phyloP scores from a whole-genome alignment of 805 yeast species.

The Peterozyma toletana region DNA sequence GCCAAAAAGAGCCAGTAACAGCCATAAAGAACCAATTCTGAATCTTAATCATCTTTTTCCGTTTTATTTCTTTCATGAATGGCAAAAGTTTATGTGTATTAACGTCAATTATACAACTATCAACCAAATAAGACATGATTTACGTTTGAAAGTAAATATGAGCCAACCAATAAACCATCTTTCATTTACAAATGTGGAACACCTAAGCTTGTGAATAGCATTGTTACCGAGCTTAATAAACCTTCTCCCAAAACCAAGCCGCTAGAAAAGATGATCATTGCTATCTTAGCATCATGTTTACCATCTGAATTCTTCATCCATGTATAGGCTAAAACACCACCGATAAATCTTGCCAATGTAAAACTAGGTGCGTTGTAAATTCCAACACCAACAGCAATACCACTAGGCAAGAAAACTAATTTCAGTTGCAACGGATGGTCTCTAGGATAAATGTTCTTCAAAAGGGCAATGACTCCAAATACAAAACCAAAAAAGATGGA shows the following conservation, averaged over 20 bases:
- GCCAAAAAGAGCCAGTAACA: constrained; percentile 16
- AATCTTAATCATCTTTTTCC: no score
- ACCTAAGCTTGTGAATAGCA: constrained; percentile 65
- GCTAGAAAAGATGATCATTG: constrained; percentile 80
- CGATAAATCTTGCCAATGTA: constrained; percentile 87
- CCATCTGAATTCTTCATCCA: constrained; percentile 37
- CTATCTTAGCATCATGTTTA: constrained; percentile 46
- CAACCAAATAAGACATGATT: constrained; percentile 61
- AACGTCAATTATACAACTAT: constrained; percentile 27
- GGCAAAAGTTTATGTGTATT: constrained; percentile 5
- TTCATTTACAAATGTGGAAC: constrained; percentile 49
- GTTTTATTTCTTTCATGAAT: no score
- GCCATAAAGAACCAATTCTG: no score
- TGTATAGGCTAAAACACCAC: constrained; percentile 63
- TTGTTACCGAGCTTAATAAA: constrained; percentile 71
- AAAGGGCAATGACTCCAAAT: constrained; percentile 63
- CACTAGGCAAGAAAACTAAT: constrained; percentile 70
- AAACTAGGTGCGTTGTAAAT: constrained; percentile 91
- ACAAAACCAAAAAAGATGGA: constrained; percentile 55
- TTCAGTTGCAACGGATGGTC: constrained; percentile 29
- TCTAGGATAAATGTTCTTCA: constrained; percentile 49
- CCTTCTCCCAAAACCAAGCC: constrained; percentile 96
- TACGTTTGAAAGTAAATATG: constrained; percentile 13
- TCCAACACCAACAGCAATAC: constrained; percentile 97
- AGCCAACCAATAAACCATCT: constrained; percentile 17